phyloP scores from a whole-genome alignment of 352 stramenopile species.

The Globisporangium sylvaticum region DNA sequence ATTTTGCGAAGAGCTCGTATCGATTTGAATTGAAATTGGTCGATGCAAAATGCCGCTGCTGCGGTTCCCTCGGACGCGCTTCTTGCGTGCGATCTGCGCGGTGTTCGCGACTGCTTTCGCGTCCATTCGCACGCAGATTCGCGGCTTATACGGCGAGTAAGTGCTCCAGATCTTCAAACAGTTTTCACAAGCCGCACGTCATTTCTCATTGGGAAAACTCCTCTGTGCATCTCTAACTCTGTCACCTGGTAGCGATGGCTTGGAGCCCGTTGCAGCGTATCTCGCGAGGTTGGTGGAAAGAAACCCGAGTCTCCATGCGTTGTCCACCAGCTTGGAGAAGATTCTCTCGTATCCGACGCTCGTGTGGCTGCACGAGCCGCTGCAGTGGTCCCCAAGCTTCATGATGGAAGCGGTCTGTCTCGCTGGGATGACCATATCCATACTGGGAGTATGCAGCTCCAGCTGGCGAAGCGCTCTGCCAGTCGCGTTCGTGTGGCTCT shows the following conservation, averaged over 20 bases:
- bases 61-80: slow-evolving; percentile 31
- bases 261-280: slow-evolving; percentile 54
- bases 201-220: background rate
- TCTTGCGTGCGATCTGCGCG: slow-evolving; percentile 39
- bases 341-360: slow-evolving; percentile 44
- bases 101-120: slow-evolving; percentile 66
- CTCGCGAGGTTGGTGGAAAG: slow-evolving; percentile 32
- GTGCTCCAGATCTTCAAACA: slow-evolving; percentile 14
- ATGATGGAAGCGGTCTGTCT: slow-evolving; percentile 39
- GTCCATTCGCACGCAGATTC: slow-evolving; percentile 79
- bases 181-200: background rate
- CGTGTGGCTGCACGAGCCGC: slow-evolving; percentile 44
- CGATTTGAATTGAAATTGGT: background rate
- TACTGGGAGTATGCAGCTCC: slow-evolving; percentile 26
- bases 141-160: slow-evolving; percentile 71
- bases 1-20: background rate
- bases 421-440: slow-evolving; percentile 23
- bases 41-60: slow-evolving; percentile 7
- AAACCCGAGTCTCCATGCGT: slow-evolving; percentile 10
- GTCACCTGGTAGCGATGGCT: slow-evolving; percentile 32
- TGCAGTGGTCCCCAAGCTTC: slow-evolving; percentile 44
- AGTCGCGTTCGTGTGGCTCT: slow-evolving; percentile 43
- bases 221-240: background rate
- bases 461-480: slow-evolving; percentile 31
- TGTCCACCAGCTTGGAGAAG: slow-evolving; percentile 16